Conservation (phyloP, 2,329 filamentous ascomycete species). For the Aspergillus quadrilineatus region DNA sequence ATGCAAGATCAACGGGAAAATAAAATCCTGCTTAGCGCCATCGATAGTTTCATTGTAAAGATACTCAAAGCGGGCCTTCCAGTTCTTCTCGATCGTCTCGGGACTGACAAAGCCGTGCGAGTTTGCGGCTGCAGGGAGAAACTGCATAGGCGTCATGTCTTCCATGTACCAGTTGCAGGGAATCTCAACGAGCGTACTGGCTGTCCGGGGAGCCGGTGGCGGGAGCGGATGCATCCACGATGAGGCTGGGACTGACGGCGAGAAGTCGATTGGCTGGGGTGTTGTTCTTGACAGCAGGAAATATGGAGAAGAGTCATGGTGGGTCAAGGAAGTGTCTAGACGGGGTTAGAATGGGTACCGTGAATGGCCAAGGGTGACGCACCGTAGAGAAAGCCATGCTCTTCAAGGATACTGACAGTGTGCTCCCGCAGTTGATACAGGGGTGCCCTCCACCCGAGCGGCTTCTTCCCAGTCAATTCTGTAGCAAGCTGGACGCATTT, state of each 20-base stretch:
- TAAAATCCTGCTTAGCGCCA: conserved; percentile 45
- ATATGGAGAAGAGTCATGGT: conserved; percentile 45
- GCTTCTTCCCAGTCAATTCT: conserved; percentile 69
- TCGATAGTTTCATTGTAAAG: conserved; percentile 41
- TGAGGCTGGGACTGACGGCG: conserved; percentile 40
- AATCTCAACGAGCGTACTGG: conserved; percentile 40
- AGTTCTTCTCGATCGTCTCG: conserved; percentile 59
- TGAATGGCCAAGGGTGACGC: neutral
- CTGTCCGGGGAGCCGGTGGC: conserved; percentile 20
- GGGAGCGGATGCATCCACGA: conserved; percentile 48
- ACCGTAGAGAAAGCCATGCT: conserved; percentile 46
- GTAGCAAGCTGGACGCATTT: conserved; percentile 72
- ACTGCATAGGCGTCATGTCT: conserved; percentile 49
- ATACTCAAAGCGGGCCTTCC: conserved; percentile 55
- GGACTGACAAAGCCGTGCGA: conserved; percentile 60
- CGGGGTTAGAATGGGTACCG: neutral
- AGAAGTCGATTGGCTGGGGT: conserved; percentile 44
- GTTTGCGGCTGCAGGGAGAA: conserved; percentile 48
- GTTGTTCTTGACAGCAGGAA: conserved; percentile 38
- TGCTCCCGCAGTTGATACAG: conserved; percentile 41
- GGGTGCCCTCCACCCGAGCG: conserved; percentile 44
- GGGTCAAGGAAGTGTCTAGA: conserved; percentile 42
- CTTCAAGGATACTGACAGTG: conserved; percentile 42
- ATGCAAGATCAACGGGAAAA: conserved; percentile 57
- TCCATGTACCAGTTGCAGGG: conserved; percentile 50